Percentiles rank a stretch among this genome's conserved stretches.
These are phyloP conservation scores for Marvania coccoides DNA, from an alignment of 139 green algal species.

Conservation along the genomic window DNA sequence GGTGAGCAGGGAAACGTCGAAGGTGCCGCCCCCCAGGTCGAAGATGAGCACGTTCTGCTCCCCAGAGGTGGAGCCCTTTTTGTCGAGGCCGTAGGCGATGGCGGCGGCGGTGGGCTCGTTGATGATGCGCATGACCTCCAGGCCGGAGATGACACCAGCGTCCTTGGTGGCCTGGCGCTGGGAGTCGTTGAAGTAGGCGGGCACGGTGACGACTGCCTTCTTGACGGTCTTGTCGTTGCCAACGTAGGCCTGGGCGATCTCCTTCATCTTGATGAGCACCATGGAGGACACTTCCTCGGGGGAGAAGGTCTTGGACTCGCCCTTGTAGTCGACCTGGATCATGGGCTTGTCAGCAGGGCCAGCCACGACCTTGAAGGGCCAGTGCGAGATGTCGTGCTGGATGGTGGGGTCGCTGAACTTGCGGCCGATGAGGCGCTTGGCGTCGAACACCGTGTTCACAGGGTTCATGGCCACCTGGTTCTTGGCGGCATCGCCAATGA, in stretches of 20 bases:
- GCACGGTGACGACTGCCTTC: slow-evolving; percentile 92
- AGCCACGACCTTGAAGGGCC: slow-evolving; percentile 70
- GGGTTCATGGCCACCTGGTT: slow-evolving; percentile 93
- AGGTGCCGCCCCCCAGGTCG: slow-evolving; percentile 93
- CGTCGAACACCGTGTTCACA: slow-evolving; percentile 96
- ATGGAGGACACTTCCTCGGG: slow-evolving; percentile 95
- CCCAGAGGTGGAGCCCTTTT: slow-evolving; percentile 39
- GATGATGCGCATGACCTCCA: slow-evolving; percentile 94
- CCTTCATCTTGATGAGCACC: slow-evolving; percentile 98
- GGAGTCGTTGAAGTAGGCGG: slow-evolving; percentile 98
- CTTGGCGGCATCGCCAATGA: slow-evolving; percentile 95
- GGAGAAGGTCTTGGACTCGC: slow-evolving; percentile 85
- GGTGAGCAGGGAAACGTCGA: slow-evolving; percentile 97
- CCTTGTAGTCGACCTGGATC: slow-evolving; percentile 84
- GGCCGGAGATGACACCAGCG: slow-evolving; percentile 83
- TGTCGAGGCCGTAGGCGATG: slow-evolving; percentile 83
- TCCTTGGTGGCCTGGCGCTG: slow-evolving; percentile 92
- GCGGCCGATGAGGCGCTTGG: slow-evolving; percentile 95
- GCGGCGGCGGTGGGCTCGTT: slow-evolving; percentile 93
- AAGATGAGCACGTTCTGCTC: slow-evolving; percentile 93
- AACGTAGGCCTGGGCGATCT: slow-evolving; percentile 78
- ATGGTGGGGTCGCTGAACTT: slow-evolving; percentile 76
- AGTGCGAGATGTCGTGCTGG: slow-evolving; percentile 90
- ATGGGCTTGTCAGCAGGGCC: slow-evolving; percentile 81
- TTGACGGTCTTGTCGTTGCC: slow-evolving; percentile 74